phyloP scores from a whole-genome alignment of 225 moss, liverwort and hornwort species.

The Marchantia polymorpha region DNA sequence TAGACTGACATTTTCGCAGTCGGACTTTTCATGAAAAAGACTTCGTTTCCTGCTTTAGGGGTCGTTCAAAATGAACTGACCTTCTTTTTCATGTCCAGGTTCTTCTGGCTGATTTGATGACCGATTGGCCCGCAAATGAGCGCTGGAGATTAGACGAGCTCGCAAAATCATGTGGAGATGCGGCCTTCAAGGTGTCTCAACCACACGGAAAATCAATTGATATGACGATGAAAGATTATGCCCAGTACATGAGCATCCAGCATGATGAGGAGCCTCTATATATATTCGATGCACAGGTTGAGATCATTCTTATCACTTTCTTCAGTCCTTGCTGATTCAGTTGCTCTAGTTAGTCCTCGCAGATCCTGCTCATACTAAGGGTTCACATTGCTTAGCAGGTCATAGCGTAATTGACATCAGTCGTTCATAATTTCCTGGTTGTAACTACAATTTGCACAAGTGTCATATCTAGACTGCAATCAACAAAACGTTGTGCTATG shows the following conservation, averaged over 20 bases:
- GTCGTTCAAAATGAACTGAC: neutral
- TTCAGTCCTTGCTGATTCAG: neutral
- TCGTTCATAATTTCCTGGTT: too few relatives aligned
- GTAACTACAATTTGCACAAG: too few relatives aligned
- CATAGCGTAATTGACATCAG: neutral
- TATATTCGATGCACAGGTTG: constrained; percentile 89
- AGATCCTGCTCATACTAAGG: neutral
- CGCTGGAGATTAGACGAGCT: constrained; percentile 70
- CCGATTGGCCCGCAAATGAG: constrained; percentile 75
- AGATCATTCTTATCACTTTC: neutral
- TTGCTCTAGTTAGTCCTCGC: neutral
- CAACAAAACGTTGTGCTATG: too few relatives aligned
- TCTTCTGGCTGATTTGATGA: constrained; percentile 68
- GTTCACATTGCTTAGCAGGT: neutral
- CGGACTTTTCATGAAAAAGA: neutral
- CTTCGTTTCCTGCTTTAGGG: neutral
- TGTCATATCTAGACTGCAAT: too few relatives aligned
- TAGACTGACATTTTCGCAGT: neutral
- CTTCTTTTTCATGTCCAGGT: constrained; percentile 48
- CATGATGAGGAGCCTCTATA: constrained; percentile 97
- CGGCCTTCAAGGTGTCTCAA: constrained; percentile 81
- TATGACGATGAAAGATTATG: constrained; percentile 86
- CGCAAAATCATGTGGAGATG: constrained; percentile 66
- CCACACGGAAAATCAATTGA: constrained; percentile 79
- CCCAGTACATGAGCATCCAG: constrained; percentile 75